Base-by-base conservation (phyloP, 768 basidiomycete genomes). In the Rhodotorula graminis region DNA sequence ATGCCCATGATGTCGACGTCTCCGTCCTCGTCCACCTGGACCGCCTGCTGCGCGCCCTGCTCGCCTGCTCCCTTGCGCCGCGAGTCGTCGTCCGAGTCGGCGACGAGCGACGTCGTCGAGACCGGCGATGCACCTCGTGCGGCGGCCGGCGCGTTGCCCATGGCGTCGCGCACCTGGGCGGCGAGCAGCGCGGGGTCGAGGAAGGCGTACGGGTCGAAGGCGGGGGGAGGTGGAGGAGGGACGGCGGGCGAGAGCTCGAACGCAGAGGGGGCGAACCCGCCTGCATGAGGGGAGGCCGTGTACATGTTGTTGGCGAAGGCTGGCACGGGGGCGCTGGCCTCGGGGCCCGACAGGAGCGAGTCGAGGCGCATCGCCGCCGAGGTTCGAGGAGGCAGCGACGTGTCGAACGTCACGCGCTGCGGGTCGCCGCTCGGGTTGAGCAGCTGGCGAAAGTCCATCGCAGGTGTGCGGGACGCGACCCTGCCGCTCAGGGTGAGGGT, bases 401-500 rank as follows among this genome's bases (percentile, higher is more conserved):
- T 46, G 56, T 52, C 25, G 23, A 7, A 9, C 5, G 27, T 21
- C 46, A 31, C 49, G 9, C 49, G 53, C 53, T n/a, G 53, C n/a
- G n/a, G 11, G 16, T 27, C 53, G 53, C 53, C 16, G 53, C 53
- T 55, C n/a, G 46, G 64, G 42, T 70, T 61, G 10, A 70, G 37
- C 25, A 70, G 42, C 44, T n/a, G 61, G 29, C 37, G 31, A 40
- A 70, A 70, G 44, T 70, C 55, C 69, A 70, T 70, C 3, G 14
- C 37, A 16, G 16, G 15, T n/a, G 6, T 0, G 29, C 23, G 46
- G 21, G 21, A 25, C 37, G 46, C 27, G 42, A 15, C 14, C 12
- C 0, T 16, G 4, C 31, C 15, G 11, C 25, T 8, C 50, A 52
- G 25, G 12, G 23, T 27, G 12, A 9, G 11, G 6, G 23, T 12